These are phyloP conservation scores for Orbilia quercus DNA, from an alignment of 2,329 filamentous ascomycete genomes.

Conservation along the genomic window DNA sequence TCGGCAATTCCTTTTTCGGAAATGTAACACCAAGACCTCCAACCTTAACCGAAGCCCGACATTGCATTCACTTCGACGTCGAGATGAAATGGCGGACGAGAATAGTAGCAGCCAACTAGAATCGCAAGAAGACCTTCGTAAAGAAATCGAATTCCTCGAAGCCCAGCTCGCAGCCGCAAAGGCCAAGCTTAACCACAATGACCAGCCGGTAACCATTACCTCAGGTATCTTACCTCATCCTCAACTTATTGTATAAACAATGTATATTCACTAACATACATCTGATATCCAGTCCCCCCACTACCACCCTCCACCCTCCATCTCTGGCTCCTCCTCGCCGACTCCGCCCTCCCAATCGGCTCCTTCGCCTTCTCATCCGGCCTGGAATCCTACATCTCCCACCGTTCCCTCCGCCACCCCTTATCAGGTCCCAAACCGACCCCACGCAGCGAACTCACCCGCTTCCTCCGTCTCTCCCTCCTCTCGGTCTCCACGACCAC, in stretches of 20 bases:
- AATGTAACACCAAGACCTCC: slow-evolving; percentile 10
- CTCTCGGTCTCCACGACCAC: slow-evolving; percentile 77
- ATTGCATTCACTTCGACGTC: too few species aligned
- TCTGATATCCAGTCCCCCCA: background rate
- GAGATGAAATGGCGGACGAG: background rate
- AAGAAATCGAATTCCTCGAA: slow-evolving; percentile 30
- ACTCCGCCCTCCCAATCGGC: slow-evolving; percentile 82
- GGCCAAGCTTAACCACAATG: slow-evolving; percentile 32
- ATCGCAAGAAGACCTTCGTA: slow-evolving; percentile 6
- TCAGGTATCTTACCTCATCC: background rate
- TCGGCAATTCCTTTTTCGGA: slow-evolving; percentile 19
- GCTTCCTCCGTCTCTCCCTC: slow-evolving; percentile 77
- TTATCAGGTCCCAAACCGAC: slow-evolving; percentile 60
- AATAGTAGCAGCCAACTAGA: background rate
- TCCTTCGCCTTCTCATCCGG: slow-evolving; percentile 89
- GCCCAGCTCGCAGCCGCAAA: slow-evolving; percentile 45
- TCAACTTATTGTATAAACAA: background rate
- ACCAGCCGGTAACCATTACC: background rate
- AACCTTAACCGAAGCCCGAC: background rate
- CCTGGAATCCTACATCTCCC: slow-evolving; percentile 82
- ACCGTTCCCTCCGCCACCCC: slow-evolving; percentile 63
- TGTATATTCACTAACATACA: too few species aligned
- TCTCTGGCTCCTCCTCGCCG: slow-evolving; percentile 79
- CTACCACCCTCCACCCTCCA: slow-evolving; percentile 64
- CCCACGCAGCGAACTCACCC: slow-evolving; percentile 67